Conservation (phyloP, 495 filamentous ascomycete genomes). For the Daldinia decipiens region DNA sequence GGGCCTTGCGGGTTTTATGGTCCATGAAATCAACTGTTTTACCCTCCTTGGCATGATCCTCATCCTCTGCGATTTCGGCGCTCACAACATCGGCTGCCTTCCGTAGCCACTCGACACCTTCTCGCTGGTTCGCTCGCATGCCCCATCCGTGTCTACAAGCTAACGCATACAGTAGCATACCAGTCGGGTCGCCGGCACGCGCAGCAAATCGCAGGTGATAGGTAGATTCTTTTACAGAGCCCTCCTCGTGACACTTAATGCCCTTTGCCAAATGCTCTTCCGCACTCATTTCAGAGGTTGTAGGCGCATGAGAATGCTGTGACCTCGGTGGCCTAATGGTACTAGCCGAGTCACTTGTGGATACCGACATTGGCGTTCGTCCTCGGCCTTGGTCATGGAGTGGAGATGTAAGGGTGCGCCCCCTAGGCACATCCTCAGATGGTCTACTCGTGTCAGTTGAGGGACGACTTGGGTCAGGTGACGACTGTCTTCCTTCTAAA, state of each 20-base stretch:
- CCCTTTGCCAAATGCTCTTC: slow-evolving; percentile 91
- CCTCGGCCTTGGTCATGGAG: slow-evolving; percentile 48
- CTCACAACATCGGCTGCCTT: slow-evolving; percentile 88
- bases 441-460: slow-evolving; percentile 56
- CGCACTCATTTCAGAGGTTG: slow-evolving; percentile 69
- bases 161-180: slow-evolving; percentile 94
- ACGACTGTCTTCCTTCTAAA: slow-evolving; percentile 47
- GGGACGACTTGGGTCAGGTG: slow-evolving; percentile 58
- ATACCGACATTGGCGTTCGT: slow-evolving; percentile 60
- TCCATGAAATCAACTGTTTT: slow-evolving; percentile 70
- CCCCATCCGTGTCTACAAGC: slow-evolving; percentile 99
- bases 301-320: slow-evolving; percentile 56
- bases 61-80: slow-evolving; percentile 83
- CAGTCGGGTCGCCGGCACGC: slow-evolving; percentile 83
- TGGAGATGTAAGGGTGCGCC: slow-evolving; percentile 51
- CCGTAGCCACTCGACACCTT: slow-evolving; percentile 90
- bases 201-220: slow-evolving; percentile 95
- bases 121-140: slow-evolving; percentile 87
- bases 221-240: slow-evolving; percentile 87
- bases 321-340: slow-evolving; percentile 70
- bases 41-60: slow-evolving; percentile 71
- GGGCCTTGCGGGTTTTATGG: slow-evolving; percentile 81
- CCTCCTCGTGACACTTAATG: slow-evolving; percentile 86
- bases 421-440: slow-evolving; percentile 55
- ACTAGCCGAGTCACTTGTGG: slow-evolving; percentile 72